Conservation (phyloP, 257 asterid species). For the Lantana camara region DNA sequence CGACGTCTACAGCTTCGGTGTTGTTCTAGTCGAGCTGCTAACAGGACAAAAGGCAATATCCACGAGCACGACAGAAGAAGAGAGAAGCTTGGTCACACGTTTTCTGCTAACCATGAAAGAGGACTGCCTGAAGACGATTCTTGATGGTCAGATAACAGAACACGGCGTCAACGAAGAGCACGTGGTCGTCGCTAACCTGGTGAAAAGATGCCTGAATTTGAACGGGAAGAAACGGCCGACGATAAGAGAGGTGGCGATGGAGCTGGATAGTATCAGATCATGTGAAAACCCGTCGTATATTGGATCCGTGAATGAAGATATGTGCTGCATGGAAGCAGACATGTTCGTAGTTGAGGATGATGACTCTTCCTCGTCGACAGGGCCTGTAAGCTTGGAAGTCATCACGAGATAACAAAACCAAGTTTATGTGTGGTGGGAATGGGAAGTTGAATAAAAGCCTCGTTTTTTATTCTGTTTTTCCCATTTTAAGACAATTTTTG, state of each 20-base stretch:
- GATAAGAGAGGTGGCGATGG: slow-evolving; percentile 39
- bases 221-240: slow-evolving; percentile 39
- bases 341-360: background rate
- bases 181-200: slow-evolving; percentile 27
- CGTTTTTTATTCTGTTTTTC: background rate
- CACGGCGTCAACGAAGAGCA: slow-evolving; percentile 32
- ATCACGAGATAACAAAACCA: background rate
- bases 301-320: slow-evolving; percentile 15
- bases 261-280: slow-evolving; percentile 30
- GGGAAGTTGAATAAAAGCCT: no score
- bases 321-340: slow-evolving; percentile 4
- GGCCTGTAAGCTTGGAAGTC: background rate
- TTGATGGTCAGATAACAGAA: slow-evolving; percentile 32
- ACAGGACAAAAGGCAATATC: slow-evolving; percentile 38
- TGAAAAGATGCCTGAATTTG: slow-evolving; percentile 33
- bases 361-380: background rate
- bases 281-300: slow-evolving; percentile 20
- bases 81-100: slow-evolving; percentile 31
- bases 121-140: slow-evolving; percentile 21
- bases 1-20: slow-evolving; percentile 45
- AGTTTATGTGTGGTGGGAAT: no score
- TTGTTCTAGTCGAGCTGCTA: slow-evolving; percentile 41
- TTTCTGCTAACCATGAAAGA: slow-evolving; percentile 32
- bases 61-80: slow-evolving; percentile 23
- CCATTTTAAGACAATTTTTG: no score